phyloP scores from a whole-genome alignment of 2,329 filamentous ascomycete species.

The Immersiporthe knoxdaviesiana region DNA sequence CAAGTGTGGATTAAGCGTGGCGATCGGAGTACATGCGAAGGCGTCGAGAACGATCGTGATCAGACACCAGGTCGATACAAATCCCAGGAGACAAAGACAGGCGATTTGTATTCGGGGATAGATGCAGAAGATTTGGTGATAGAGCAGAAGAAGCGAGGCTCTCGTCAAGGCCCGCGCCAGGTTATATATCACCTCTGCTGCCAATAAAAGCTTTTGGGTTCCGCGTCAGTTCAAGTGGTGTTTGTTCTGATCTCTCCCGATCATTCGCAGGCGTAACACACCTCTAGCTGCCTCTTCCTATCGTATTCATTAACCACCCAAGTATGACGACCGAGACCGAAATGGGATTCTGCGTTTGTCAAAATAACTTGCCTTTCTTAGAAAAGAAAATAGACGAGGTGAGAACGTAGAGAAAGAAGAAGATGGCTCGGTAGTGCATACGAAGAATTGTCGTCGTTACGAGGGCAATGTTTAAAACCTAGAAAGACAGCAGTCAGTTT shows the following conservation, averaged over 20 bases:
- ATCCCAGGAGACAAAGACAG: constrained; percentile 34
- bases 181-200: constrained; percentile 42
- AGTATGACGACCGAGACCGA: constrained; percentile 35
- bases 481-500: background rate
- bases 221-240: background rate
- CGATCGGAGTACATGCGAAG: constrained; percentile 37
- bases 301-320: constrained; percentile 33
- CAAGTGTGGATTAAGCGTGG: constrained; percentile 32
- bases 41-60: constrained; percentile 37
- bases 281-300: constrained; percentile 35
- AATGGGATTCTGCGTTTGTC: constrained; percentile 31
- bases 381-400: background rate
- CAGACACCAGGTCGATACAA: constrained; percentile 37
- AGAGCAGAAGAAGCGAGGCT: constrained; percentile 44
- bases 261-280: constrained; percentile 17
- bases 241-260: background rate
- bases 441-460: constrained; percentile 33
- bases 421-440: constrained; percentile 15
- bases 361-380: background rate
- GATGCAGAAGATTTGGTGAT: constrained; percentile 43
- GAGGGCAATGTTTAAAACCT: constrained; percentile 32
- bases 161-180: constrained; percentile 40
- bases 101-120: constrained; percentile 32
- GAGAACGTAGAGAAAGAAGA: background rate
- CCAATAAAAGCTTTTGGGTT: constrained; percentile 37